Evolutionary conservation across 768 basidiomycete genomes (phyloP).

Genomic region (Saitozyma podzolica): DNA sequence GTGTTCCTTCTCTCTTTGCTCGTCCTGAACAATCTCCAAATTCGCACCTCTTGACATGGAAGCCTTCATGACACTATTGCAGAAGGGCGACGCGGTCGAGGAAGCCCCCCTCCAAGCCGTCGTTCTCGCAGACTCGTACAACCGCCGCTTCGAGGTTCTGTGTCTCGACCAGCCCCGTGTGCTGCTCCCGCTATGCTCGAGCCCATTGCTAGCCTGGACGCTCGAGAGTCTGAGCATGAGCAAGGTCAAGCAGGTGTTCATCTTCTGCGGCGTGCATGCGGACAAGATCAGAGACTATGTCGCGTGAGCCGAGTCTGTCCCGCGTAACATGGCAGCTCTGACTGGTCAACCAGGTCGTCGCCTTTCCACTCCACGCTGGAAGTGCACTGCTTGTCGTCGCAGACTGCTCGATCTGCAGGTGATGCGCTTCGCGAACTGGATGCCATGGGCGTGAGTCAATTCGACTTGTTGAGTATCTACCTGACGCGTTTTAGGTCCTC

Average conservation of each 20-base stretch:
- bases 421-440: slow-evolving; percentile 53
- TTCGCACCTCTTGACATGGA: not conserved
- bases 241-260: slow-evolving; percentile 93
- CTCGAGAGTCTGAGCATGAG: slow-evolving; percentile 92
- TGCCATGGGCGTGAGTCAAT: slow-evolving; percentile 36
- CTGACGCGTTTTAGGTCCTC: slow-evolving; percentile 36
- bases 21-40: not conserved
- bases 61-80: not conserved
- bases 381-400: slow-evolving; percentile 45
- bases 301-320: slow-evolving; percentile 60
- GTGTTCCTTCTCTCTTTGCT: slow-evolving; percentile 5
- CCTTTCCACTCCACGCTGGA: slow-evolving; percentile 36
- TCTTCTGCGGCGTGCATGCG: slow-evolving; percentile 88
- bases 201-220: slow-evolving; percentile 91
- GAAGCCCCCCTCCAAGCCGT: slow-evolving; percentile 91
- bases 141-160: slow-evolving; percentile 87
- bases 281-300: slow-evolving; percentile 82
- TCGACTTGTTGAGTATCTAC: not conserved
- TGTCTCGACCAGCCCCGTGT: slow-evolving; percentile 84
- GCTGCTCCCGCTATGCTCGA: slow-evolving; percentile 90
- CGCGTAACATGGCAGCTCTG: not conserved
- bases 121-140: slow-evolving; percentile 93
- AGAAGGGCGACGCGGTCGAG: slow-evolving; percentile 46
- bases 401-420: slow-evolving; percentile 48
- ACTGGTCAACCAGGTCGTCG: slow-evolving; percentile 19